Base-by-base conservation (phyloP, 2,329 filamentous ascomycete species). In the Triangularia setosa region DNA sequence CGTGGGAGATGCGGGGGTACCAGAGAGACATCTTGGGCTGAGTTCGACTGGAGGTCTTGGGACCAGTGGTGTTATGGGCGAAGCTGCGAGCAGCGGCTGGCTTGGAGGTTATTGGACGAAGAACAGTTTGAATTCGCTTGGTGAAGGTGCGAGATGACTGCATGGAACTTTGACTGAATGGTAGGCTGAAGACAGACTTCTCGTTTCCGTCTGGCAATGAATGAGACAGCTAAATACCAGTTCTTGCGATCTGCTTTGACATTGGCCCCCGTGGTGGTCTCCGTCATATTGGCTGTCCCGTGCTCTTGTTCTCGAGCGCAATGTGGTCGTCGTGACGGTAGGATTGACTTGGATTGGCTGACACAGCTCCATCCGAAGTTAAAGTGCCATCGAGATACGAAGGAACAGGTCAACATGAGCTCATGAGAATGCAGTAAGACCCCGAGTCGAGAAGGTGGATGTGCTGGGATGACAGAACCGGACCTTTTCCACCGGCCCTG, bases 11-110 rank as follows among this genome's bases (percentile, higher is more conserved):
- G 68, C 58, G 62, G 3, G 69, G 69, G 58, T 65, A 54, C 60
- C 62, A 68, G 52, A 70, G 63, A 60, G 69, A 69, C 69, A 68
- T 68, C 21, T 58, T 66, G 62, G 62, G 52, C 23, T 16, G 24
- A 27, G 23, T 55, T 16, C 52, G 27, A 23, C 16, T 24, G 23
- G 52, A 55, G 23, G 21, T 21, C n/a, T 21, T 48, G 40, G 40
- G 40, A 9, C 40, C 40, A 2, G 40, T 48, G n/a, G 21, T 18
- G 4, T 3, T 48, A 11, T 48, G 40, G n/a, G 40, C 40, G n/a
- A 18, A 18, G 3, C 40, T 5, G n/a, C 40, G 40, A 30, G 40
- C 7, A 24, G 24, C 23, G 16, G 23, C 16, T 24, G 18, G 18
- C 4, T 52, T 55, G 25, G 25, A 16, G 9, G 23, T 12, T 27